Conservation (phyloP, 768 basidiomycete genomes). For the Psilocybe tampanensis region DNA sequence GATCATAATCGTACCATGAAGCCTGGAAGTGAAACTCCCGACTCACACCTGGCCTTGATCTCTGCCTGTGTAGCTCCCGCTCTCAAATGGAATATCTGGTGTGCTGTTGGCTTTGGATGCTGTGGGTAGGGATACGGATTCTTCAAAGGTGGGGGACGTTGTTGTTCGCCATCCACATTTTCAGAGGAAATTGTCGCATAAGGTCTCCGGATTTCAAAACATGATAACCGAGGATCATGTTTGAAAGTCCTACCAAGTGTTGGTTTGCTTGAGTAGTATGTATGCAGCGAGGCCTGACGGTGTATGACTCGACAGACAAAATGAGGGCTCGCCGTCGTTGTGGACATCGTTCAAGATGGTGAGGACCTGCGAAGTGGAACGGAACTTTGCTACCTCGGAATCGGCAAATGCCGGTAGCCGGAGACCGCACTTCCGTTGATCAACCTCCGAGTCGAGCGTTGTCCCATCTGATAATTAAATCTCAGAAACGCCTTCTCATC, state of each 20-base stretch:
- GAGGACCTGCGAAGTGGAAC: neutral
- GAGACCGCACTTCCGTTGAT: neutral
- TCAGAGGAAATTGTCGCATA: conserved; percentile 5
- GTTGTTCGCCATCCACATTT: neutral
- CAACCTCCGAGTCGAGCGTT: too few species aligned
- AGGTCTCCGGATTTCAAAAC: neutral
- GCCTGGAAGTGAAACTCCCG: conserved; percentile 41
- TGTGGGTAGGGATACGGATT: conserved; percentile 50
- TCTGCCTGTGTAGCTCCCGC: conserved; percentile 54
- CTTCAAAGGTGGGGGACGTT: conserved; percentile 4
- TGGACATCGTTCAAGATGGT: too few species aligned
- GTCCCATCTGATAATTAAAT: too few species aligned
- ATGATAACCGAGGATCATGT: neutral
- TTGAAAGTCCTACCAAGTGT: neutral
- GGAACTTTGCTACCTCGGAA: neutral
- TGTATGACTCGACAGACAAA: neutral
- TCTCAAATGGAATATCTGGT: conserved; percentile 75
- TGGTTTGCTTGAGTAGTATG: neutral
- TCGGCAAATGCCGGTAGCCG: neutral
- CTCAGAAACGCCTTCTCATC: neutral
- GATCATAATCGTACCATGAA: too few species aligned
- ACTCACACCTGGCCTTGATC: conserved; percentile 71
- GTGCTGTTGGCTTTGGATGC: conserved; percentile 56
- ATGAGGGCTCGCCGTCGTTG: too few species aligned
- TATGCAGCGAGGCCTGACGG: neutral